Base-by-base conservation (phyloP, 2,329 filamentous ascomycete genomes). In the Daldinia sp. region DNA sequence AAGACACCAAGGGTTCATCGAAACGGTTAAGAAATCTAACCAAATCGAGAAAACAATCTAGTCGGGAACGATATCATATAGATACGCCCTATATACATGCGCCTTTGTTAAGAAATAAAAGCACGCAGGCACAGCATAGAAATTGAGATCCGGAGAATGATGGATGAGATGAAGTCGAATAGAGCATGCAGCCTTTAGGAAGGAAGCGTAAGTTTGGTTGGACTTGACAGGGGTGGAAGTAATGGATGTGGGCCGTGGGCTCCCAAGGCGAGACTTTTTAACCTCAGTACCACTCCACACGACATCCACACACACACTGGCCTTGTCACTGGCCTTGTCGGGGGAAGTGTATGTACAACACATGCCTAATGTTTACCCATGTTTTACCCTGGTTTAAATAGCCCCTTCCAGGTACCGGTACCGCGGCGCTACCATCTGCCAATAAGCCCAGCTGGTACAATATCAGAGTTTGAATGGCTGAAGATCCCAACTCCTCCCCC, bases 101-200 rank as follows among this genome's bases (percentile, higher is more conserved):
- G 51, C 59, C 61, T 64, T 67, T 61, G 64, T 67, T 27, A 53
- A 53, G 39, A 32, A 53, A 23, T 30, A 53, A 41, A 45, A 52
- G 47, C 37, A 55, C 13, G 19, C 32, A 27, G 53, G 25, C 25
- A 50, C 34, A 51, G 27, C 37, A 58, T 61, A 57, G 51, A 67
- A 59, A 62, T 61, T 55, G 23, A 56, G 58, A 67, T 61, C 45
- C 37, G 58, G 58, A 54, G 63, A 71, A 70, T 70, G 71, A 73
- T 71, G 72, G 45, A 50, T 50, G 47, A 73, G 70, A 70, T 73
- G 72, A 73, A 73, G 72, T 73, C 64, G 72, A 73, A 73, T 72
- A 71, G 72, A 71, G 67, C 68, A 70, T 72, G 70, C 71, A 73
- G 66, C 64, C 70, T 69, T 68, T 65, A 64, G 67, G 67, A 48